phyloP scores from a whole-genome alignment of 75 land plant species.

The Cryptomeria japonica region DNA sequence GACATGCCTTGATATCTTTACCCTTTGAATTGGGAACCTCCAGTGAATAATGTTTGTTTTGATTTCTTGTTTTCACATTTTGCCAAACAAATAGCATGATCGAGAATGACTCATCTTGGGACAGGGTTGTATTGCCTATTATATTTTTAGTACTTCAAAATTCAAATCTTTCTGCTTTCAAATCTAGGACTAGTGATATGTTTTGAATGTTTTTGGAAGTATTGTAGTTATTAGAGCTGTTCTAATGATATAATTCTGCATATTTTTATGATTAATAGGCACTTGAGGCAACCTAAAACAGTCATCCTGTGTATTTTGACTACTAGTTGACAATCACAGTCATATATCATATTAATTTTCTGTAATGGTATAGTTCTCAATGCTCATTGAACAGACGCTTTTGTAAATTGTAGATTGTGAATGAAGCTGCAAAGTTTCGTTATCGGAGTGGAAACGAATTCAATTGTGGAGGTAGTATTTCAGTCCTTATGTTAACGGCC shows the following conservation, averaged over 20 bases:
- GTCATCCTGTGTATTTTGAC: neutral
- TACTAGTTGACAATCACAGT: neutral
- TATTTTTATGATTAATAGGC: neutral
- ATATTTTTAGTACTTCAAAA: neutral
- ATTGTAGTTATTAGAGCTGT: neutral
- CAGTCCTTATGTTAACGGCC: neutral
- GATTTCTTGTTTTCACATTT: neutral
- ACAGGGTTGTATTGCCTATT: neutral
- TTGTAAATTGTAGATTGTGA: conserved; percentile 68
- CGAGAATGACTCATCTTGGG: neutral
- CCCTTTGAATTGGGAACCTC: too few relatives aligned
- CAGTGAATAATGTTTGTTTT: neutral
- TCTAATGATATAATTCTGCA: neutral
- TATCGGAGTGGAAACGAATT: conserved; percentile 97
- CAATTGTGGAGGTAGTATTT: conserved; percentile 88
- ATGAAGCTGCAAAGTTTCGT: conserved; percentile 98
- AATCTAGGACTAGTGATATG: neutral
- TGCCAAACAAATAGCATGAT: neutral
- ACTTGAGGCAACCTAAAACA: neutral
- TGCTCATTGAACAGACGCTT: neutral
- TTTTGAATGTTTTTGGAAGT: neutral
- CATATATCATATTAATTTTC: neutral
- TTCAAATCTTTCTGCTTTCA: neutral
- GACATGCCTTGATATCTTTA: too few relatives aligned
- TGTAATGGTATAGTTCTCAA: neutral